Conservation (phyloP, 202 grass and related monocot genomes). For the Hordeum pubiflorum region DNA sequence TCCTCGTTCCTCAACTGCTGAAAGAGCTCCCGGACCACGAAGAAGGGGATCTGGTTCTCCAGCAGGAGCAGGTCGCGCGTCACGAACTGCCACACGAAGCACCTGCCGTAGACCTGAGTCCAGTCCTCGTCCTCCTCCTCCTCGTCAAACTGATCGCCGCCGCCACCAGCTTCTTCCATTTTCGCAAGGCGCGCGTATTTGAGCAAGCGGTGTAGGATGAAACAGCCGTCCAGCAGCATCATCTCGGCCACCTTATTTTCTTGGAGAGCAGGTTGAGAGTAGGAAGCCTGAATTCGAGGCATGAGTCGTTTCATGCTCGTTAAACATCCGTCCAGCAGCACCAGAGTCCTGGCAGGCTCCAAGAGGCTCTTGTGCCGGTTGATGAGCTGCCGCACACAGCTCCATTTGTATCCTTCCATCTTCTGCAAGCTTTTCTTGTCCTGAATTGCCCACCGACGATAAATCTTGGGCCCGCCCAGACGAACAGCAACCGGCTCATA, state of each 20-base stretch:
- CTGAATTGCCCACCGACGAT: no score
- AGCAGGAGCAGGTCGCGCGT: not conserved
- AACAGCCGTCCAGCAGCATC: conserved; percentile 34
- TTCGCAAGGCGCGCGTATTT: not conserved
- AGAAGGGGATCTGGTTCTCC: not conserved
- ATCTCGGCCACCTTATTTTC: not conserved
- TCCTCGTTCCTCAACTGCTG: not conserved
- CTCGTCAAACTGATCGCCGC: not conserved
- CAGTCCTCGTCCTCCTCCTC: not conserved
- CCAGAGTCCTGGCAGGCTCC: not conserved
- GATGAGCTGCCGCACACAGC: not conserved
- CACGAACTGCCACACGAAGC: not conserved
- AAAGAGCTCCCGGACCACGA: not conserved
- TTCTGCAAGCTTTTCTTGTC: no score
- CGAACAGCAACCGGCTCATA: not conserved
- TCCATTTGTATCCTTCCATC: not conserved
- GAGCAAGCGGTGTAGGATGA: conserved; percentile 32
- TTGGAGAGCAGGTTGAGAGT: not conserved
- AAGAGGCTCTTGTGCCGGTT: not conserved
- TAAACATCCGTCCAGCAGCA: not conserved
- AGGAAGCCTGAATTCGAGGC: not conserved
- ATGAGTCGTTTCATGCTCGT: not conserved
- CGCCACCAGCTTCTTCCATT: not conserved
- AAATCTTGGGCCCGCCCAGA: not conserved
- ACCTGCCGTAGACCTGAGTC: not conserved